Evolutionary conservation across 352 stramenopile species (phyloP).

Genomic region (Globisporangium canariense): DNA sequence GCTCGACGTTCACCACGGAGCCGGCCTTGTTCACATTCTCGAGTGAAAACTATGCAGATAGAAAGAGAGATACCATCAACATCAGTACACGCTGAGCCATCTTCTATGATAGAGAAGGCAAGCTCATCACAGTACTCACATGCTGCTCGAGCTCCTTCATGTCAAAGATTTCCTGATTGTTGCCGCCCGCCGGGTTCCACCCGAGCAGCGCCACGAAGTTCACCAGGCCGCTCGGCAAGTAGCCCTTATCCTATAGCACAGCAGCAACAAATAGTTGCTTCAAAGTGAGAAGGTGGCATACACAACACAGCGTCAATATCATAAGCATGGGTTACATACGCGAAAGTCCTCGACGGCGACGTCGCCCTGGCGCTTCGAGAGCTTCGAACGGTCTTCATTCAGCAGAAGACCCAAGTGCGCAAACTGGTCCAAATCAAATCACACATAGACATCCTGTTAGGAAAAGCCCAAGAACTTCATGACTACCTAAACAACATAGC

Average conservation of each 20-base stretch:
- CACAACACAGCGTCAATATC: neutral
- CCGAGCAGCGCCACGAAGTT: constrained; percentile 98
- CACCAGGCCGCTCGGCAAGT: constrained; percentile 93
- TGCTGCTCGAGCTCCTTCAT: constrained; percentile 87
- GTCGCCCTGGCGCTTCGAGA: constrained; percentile 98
- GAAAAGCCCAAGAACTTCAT: neutral
- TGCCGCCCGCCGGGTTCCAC: constrained; percentile 94
- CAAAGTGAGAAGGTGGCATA: too few relatives aligned
- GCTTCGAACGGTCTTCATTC: constrained; percentile 96
- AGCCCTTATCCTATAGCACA: constrained; percentile 87
- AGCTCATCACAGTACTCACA: constrained; percentile 20
- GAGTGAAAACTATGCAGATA: constrained; percentile 59
- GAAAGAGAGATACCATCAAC: neutral
- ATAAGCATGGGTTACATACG: constrained; percentile 28
- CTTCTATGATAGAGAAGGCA: neutral
- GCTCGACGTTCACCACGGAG: constrained; percentile 84
- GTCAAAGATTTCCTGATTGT: constrained; percentile 97
- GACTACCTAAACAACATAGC: neutral
- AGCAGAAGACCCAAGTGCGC: constrained; percentile 93
- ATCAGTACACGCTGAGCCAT: neutral
- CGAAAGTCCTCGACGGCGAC: constrained; percentile 97
- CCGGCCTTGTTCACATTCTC: constrained; percentile 87
- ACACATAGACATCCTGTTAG: neutral
- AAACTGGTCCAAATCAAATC: constrained; percentile 42
- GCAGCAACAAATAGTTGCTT: neutral